Conservation (phyloP, 768 basidiomycete genomes). For the Podaxis rugospora region DNA sequence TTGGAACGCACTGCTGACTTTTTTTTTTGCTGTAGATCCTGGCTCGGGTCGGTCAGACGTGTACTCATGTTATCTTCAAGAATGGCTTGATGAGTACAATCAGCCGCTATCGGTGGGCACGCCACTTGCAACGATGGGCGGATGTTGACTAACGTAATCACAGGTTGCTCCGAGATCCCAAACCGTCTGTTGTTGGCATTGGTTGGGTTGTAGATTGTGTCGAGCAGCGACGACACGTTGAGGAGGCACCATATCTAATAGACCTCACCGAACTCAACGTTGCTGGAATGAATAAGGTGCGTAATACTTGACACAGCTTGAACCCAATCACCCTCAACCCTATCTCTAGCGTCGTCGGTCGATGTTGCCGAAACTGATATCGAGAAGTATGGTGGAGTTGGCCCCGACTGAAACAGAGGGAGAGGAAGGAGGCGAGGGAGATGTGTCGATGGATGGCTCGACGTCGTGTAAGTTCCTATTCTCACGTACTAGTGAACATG, state of each 20-base stretch:
- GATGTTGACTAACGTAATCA: background rate
- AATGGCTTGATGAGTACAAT: constrained; percentile 75
- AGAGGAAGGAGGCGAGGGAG: constrained; percentile 25
- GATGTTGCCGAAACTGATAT: constrained; percentile 60
- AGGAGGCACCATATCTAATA: constrained; percentile 62
- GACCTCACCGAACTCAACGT: constrained; percentile 59
- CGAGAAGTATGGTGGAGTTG: constrained; percentile 21
- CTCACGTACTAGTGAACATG: background rate
- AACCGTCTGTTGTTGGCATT: constrained; percentile 77
- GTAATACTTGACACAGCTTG: background rate
- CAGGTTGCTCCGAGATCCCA: constrained; percentile 61
- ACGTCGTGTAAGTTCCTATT: constrained; percentile 32
- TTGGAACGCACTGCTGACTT: background rate
- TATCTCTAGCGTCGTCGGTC: constrained; percentile 61
- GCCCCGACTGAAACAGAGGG: constrained; percentile 21
- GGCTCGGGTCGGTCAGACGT: constrained; percentile 60
- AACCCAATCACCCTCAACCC: background rate
- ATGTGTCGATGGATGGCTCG: constrained; percentile 42
- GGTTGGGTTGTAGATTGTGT: constrained; percentile 88
- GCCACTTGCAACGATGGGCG: background rate
- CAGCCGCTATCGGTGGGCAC: constrained; percentile 58
- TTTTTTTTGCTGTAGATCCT: constrained; percentile 39
- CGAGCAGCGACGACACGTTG: constrained; percentile 59
- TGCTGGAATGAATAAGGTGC: constrained; percentile 61
- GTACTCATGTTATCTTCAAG: constrained; percentile 86